Conservation (phyloP, 106 monocot genomes). For the Allium cepa region DNA sequence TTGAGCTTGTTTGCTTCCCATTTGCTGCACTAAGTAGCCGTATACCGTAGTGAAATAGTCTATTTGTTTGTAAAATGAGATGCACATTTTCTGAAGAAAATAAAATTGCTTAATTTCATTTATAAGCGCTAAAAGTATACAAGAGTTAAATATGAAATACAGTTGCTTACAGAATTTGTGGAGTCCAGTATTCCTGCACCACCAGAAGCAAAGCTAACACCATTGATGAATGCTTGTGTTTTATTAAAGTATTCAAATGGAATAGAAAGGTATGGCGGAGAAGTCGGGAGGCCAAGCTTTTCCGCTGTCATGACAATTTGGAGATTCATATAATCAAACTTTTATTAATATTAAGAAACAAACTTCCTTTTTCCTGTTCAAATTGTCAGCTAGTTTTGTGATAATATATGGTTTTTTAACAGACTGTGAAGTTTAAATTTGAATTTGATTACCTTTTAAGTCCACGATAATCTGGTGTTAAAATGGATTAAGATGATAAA, state of each 20-base stretch:
- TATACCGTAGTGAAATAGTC: constrained; percentile 36
- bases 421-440: too few species aligned
- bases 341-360: too few species aligned
- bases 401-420: too few species aligned
- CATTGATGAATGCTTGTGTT: constrained; percentile 31
- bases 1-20: constrained; percentile 19
- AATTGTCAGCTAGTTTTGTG: too few species aligned
- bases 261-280: constrained; percentile 64
- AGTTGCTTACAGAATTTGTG: constrained; percentile 41
- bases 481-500: too few species aligned
- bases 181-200: constrained; percentile 65
- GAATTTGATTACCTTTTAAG: too few species aligned
- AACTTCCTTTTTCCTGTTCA: too few species aligned
- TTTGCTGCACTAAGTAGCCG: constrained; percentile 17
- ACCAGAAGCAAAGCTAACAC: constrained; percentile 84
- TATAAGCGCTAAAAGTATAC: background rate
- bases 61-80: constrained; percentile 48
- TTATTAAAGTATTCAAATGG: constrained; percentile 19
- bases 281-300: constrained; percentile 47
- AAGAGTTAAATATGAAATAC: background rate
- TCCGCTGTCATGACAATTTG: constrained; percentile 35
- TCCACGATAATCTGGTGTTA: too few species aligned
- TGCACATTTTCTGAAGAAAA: constrained; percentile 32
- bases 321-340: too few species aligned
- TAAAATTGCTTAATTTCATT: background rate